Base-by-base conservation (phyloP, 2,329 filamentous ascomycete genomes). In the Coniochaeta prunicola region DNA sequence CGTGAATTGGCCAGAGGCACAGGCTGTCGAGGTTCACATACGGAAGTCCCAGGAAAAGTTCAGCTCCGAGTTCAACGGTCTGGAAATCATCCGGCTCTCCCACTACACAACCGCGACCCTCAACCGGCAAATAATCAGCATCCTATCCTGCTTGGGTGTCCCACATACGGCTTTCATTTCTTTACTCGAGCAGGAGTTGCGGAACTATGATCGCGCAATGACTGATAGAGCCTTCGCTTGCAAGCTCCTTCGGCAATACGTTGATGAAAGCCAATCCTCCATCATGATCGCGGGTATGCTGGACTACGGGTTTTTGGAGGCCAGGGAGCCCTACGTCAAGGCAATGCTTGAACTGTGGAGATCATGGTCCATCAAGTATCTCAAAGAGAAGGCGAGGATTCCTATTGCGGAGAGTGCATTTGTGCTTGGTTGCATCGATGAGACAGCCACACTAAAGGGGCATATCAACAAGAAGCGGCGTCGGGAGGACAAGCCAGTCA, bases 341-440 rank as follows among this genome's bases (percentile, higher is more conserved):
- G 92, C 91, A 0, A 72, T 96, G 9, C 75, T 99, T 12, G 83
- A 86, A 36, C 78, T 97, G 0, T 99, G 94, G 93, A 82, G 89
- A 62, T 84, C 91, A 1, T 97, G 91, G 90, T 91, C 88, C 0
- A 83, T 96, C 64, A 96, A 96, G 68, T 82, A 89, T 13, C 80
- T 99, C 19, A 97, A 96, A 65, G 92, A 97, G 65, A 97, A 97
- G 66, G 92, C 93, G 0, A 88, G 89, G 30, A 91, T 99, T 48
- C 80, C 86, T 1, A 82, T 99, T 10, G 86, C 91, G 7, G 75
- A 93, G 59, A 92, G 93, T 1, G 92, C 92, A 0, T 96, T 96
- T 68, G 79, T 97, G 0, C 82, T 97, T 7, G 94, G 93, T 3
- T 92, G 90, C 62, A 84, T 93, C 6, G 94, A 99, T 64, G 94